A percentile compares a stretch with the other conserved stretches of the same genome.
These are phyloP conservation scores for Rhododendron henanense DNA, from an alignment of 148 eudicot species.

Conservation along the genomic window DNA sequence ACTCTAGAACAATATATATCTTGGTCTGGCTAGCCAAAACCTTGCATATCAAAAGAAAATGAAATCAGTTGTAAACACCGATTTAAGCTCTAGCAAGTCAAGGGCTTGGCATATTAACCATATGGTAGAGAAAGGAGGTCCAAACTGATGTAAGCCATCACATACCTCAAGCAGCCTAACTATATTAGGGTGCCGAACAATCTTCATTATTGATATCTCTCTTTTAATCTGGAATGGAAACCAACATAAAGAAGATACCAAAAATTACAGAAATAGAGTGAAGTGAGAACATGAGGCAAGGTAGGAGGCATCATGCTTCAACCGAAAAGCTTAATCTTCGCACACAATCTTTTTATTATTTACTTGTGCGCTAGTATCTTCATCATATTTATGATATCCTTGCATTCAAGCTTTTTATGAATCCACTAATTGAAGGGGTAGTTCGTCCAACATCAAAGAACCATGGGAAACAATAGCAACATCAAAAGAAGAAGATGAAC, in stretches of 20 bases:
- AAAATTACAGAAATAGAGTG: neutral
- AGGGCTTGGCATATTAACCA: neutral
- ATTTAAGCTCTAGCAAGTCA: conserved; percentile 11
- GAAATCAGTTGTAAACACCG: neutral
- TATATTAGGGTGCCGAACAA: conserved; percentile 88
- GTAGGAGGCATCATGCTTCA: neutral
- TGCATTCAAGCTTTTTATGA: neutral
- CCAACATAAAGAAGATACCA: conserved; percentile 14
- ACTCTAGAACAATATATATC: conserved; percentile 85
- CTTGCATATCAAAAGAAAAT: conserved; percentile 32
- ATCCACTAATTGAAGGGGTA: neutral
- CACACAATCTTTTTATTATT: neutral
- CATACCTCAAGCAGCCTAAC: conserved; percentile 85
- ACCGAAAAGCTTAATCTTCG: neutral
- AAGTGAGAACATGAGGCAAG: neutral
- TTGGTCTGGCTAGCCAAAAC: conserved; percentile 83
- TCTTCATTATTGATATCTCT: conserved; percentile 98
- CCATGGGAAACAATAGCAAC: neutral
- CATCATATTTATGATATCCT: neutral
- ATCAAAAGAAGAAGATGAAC: neutral
- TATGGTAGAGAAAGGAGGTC: neutral
- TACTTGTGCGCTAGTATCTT: neutral
- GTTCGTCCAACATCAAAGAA: neutral
- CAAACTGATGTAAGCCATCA: neutral
- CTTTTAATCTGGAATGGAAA: conserved; percentile 77